Percentiles rank a stretch among this genome's conserved stretches.
These are phyloP conservation scores for Mollisiaceae sp. DNA, from an alignment of 2,329 filamentous ascomycete species.

Conservation along the genomic window DNA sequence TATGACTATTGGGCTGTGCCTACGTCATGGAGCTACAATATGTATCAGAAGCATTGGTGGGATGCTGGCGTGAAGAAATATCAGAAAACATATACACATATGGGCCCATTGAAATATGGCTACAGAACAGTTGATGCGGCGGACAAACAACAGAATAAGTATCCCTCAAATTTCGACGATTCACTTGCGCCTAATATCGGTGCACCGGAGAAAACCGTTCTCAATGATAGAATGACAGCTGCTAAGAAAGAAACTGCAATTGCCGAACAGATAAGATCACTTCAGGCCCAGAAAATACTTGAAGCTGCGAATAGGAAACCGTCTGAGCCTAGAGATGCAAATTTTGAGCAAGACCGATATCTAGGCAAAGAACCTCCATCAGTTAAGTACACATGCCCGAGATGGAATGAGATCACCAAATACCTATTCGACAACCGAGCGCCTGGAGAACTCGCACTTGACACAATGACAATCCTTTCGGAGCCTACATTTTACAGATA, in stretches of 20 bases:
- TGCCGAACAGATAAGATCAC: too few relatives aligned
- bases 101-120: neutral
- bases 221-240: too few relatives aligned
- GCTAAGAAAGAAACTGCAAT: too few relatives aligned
- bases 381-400: neutral
- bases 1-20: neutral
- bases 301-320: too few relatives aligned
- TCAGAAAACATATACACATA: neutral
- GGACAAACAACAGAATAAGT: neutral
- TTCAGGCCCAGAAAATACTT: too few relatives aligned
- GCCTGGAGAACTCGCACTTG: constrained; percentile 1
- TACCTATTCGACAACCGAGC: constrained; percentile 7
- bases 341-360: neutral
- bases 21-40: neutral
- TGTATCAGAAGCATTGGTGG: neutral
- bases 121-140: neutral
- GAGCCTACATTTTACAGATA: constrained; percentile 10
- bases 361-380: neutral
- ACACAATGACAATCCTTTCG: constrained; percentile 6
- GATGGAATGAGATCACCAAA: constrained; percentile 6
- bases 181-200: too few relatives aligned
- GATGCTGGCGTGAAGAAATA: neutral
- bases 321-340: too few relatives aligned
- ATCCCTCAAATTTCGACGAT: neutral
- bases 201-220: too few relatives aligned